These are phyloP conservation scores for Poterioochromonas sp. DNA, from an alignment of 352 stramenopile species.

Conservation along the genomic window DNA sequence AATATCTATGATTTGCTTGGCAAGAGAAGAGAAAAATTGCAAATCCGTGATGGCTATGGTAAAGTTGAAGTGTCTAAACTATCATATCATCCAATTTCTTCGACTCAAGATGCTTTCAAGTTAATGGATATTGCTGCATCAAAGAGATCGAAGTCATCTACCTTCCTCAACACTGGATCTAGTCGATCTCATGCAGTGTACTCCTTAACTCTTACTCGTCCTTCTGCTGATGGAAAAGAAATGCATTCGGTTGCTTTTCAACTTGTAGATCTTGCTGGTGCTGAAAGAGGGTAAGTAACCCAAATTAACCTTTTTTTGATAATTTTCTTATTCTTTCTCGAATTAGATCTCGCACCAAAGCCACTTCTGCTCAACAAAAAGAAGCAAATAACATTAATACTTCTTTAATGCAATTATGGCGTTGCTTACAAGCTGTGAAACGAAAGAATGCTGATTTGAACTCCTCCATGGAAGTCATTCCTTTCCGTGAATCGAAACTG, in stretches of 20 bases:
- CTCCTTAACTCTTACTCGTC: constrained; percentile 11
- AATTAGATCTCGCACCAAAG: constrained; percentile 52
- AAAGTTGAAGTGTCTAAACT: constrained; percentile 73
- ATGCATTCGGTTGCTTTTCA: constrained; percentile 11
- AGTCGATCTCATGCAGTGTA: constrained; percentile 34
- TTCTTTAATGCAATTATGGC: constrained; percentile 93
- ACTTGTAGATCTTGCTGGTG: constrained; percentile 28
- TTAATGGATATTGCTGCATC: constrained; percentile 46
- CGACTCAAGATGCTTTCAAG: constrained; percentile 58
- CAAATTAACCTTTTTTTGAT: not conserved
- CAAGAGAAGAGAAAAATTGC: constrained; percentile 36
- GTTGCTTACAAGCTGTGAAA: constrained; percentile 82
- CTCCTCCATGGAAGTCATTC: constrained; percentile 65
- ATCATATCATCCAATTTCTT: constrained; percentile 55
- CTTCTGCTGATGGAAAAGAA: not conserved
- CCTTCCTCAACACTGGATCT: constrained; percentile 28
- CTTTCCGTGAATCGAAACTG: constrained; percentile 92
- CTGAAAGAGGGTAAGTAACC: constrained; percentile 27
- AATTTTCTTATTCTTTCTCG: not conserved
- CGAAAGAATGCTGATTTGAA: constrained; percentile 54
- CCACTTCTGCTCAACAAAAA: constrained; percentile 74
- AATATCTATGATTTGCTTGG: constrained; percentile 89
- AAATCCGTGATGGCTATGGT: constrained; percentile 51
- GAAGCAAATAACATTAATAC: constrained; percentile 97
- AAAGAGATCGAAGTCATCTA: constrained; percentile 23